Evolutionary conservation across 495 filamentous ascomycete species (phyloP).

Genomic region (Cairneyella variabilis): DNA sequence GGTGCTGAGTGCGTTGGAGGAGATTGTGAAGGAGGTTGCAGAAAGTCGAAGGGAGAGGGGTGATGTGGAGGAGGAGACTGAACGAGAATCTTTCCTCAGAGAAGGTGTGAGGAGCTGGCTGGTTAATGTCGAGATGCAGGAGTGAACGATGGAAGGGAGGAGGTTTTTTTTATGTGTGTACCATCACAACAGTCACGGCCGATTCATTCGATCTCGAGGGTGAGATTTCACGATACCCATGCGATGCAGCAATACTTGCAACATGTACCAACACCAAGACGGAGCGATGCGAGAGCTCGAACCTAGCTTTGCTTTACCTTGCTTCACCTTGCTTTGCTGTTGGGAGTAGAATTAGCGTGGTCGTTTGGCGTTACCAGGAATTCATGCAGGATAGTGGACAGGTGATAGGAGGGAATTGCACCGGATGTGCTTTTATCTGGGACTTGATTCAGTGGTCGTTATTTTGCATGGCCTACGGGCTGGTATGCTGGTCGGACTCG

Average conservation of each 20-base stretch:
- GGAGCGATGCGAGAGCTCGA: not conserved
- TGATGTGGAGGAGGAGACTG: constrained; percentile 28
- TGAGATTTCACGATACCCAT: constrained; percentile 14
- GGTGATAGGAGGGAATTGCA: not conserved
- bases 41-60: constrained; percentile 48
- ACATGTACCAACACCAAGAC: not conserved
- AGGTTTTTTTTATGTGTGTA: constrained; percentile 10
- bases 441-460: too few species aligned
- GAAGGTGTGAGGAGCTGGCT: constrained; percentile 66
- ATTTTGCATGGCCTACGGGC: too few species aligned
- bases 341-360: constrained; percentile 3
- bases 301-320: not conserved
- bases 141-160: not conserved
- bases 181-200: constrained; percentile 12
- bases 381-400: not conserved
- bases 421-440: too few species aligned
- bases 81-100: constrained; percentile 49
- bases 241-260: constrained; percentile 1
- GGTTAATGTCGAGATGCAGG: constrained; percentile 44
- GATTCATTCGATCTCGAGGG: not conserved
- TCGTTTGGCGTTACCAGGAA: not conserved
- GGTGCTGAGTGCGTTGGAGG: constrained; percentile 60
- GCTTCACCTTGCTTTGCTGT: too few species aligned
- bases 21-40: constrained; percentile 56
- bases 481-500: too few species aligned